phyloP scores from a whole-genome alignment of 1,284 basidiomycete genomes.

The Anthracocystis setariae region DNA sequence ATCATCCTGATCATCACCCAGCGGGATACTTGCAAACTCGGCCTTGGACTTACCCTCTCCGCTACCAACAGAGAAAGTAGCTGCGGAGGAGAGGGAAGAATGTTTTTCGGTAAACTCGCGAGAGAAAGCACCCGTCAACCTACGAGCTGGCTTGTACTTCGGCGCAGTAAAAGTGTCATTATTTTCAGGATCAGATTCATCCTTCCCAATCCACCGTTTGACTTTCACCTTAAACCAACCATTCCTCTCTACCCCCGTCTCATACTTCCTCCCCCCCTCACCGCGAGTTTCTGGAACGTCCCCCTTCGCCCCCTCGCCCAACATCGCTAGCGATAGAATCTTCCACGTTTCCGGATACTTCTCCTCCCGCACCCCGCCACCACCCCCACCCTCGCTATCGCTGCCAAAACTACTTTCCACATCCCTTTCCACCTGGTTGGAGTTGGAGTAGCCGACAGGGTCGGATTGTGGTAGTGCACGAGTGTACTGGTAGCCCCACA shows the following conservation, averaged over 20 bases:
- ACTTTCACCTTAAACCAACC: constrained; percentile 32
- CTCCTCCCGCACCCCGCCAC: constrained; percentile 12
- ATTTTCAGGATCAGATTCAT: constrained; percentile 3
- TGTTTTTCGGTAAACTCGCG: constrained; percentile 5
- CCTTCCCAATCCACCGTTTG: constrained; percentile 26
- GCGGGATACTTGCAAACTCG: constrained; percentile 20
- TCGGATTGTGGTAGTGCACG: constrained; percentile 35
- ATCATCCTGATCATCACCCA: background rate
- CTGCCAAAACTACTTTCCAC: constrained; percentile 28
- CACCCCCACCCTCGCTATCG: constrained; percentile 10
- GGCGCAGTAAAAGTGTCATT: constrained; percentile 8
- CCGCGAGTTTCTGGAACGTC: constrained; percentile 24
- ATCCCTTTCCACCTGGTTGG: background rate
- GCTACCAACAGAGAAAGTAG: constrained; percentile 26
- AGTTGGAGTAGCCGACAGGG: constrained; percentile 29
- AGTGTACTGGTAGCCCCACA: constrained; percentile 36
- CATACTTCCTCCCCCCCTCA: constrained; percentile 31
- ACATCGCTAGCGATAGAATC: constrained; percentile 24
- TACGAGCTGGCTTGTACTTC: constrained; percentile 3
- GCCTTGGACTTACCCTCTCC: constrained; percentile 30
- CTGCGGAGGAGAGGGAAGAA: constrained; percentile 24
- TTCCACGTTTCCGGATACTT: constrained; percentile 36
- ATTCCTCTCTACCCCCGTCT: constrained; percentile 30
- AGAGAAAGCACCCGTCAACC: constrained; percentile 16
- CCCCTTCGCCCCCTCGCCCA: constrained; percentile 24